Evolutionary conservation across 2,329 filamentous ascomycete genomes (phyloP).

Genomic region (Sarocladium oryzae): DNA sequence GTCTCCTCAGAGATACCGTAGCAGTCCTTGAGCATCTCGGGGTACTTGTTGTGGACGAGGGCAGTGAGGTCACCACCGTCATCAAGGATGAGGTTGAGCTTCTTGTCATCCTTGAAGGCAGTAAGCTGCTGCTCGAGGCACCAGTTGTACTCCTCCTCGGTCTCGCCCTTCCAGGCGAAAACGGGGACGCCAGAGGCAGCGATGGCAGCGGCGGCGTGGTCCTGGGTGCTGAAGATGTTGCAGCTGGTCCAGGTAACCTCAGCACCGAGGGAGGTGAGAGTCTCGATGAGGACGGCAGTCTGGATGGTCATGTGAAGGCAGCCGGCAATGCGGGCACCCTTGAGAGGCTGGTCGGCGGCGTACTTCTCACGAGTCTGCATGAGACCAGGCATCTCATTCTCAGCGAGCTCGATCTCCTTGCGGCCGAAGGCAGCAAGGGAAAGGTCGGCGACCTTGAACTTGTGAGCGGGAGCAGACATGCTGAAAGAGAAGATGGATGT

Average conservation of each 20-base stretch:
- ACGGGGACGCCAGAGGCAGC: slow-evolving; percentile 89
- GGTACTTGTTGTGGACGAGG: slow-evolving; percentile 97
- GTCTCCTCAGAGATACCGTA: slow-evolving; percentile 99
- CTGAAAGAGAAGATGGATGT: slow-evolving; percentile 22
- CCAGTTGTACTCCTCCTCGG: slow-evolving; percentile 99
- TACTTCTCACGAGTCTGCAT: slow-evolving; percentile 94
- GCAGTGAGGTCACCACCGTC: slow-evolving; percentile 96
- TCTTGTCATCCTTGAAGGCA: slow-evolving; percentile 94
- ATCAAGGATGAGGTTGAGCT: slow-evolving; percentile 97
- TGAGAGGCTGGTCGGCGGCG: slow-evolving; percentile 84
- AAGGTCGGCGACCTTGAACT: slow-evolving; percentile 98
- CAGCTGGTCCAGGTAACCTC: slow-evolving; percentile 99
- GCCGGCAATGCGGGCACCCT: slow-evolving; percentile 91
- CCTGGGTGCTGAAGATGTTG: slow-evolving; percentile 99
- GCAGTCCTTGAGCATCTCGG: slow-evolving; percentile 96
- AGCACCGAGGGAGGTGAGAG: slow-evolving; percentile 85
- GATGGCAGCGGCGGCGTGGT: slow-evolving; percentile 96
- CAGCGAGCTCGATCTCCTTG: slow-evolving; percentile 97
- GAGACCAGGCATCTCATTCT: slow-evolving; percentile 95
- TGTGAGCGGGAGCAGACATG: slow-evolving; percentile 76
- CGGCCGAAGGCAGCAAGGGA: slow-evolving; percentile 96
- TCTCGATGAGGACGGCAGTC: slow-evolving; percentile 99
- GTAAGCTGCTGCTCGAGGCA: slow-evolving; percentile 97
- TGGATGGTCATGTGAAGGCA: slow-evolving; percentile 99
- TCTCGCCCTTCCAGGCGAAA: slow-evolving; percentile 77